These are phyloP conservation scores for Termitomyces sp. DNA, from an alignment of 768 basidiomycete species.

Conservation along the genomic window DNA sequence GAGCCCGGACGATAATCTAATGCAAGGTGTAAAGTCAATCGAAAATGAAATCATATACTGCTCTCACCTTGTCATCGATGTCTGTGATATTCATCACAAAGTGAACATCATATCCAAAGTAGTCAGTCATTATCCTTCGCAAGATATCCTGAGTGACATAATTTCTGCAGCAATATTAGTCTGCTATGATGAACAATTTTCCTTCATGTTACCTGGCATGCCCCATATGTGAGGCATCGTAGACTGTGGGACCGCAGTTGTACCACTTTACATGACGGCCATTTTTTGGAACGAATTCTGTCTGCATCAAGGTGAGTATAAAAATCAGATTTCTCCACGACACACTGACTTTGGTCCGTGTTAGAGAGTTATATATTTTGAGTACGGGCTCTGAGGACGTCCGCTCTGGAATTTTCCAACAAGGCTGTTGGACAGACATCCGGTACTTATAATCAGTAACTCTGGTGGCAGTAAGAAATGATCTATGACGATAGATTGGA, in stretches of 20 bases:
- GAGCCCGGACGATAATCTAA: conserved; percentile 90
- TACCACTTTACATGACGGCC: conserved; percentile 93
- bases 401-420: conserved; percentile 45
- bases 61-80: conserved; percentile 92
- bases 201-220: conserved; percentile 76
- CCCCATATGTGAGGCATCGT: conserved; percentile 98
- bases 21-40: not conserved
- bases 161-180: conserved; percentile 50
- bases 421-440: conserved; percentile 60
- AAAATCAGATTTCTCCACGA: not conserved
- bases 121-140: conserved; percentile 86
- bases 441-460: not conserved
- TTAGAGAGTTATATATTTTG: conserved; percentile 90
- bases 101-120: conserved; percentile 96
- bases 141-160: conserved; percentile 95
- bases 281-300: conserved; percentile 65
- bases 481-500: conserved; percentile 10
- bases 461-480: conserved; percentile 3
- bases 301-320: conserved; percentile 35
- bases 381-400: conserved; percentile 56
- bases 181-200: not conserved
- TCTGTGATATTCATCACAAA: conserved; percentile 99
- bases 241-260: conserved; percentile 98
- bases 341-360: conserved; percentile 71
- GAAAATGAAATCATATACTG: conserved; percentile 9